phyloP scores from a whole-genome alignment of 176 grass and related monocot genomes.

The Cenchrus fungigraminus region DNA sequence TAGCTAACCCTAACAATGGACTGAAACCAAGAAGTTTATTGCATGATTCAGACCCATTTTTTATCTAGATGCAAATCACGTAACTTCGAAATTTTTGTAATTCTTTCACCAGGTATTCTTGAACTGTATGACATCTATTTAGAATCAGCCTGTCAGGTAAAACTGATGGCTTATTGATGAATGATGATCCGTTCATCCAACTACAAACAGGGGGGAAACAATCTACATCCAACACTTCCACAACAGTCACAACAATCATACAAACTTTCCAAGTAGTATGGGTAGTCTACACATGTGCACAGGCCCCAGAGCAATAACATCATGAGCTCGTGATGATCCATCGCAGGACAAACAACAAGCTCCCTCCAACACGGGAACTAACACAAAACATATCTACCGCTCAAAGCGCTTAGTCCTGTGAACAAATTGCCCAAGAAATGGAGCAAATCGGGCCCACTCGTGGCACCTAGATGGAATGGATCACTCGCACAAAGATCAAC shows the following conservation, averaged over 20 bases:
- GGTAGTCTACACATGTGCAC: not conserved
- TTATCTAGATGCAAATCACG: too few relatives aligned
- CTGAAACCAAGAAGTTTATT: not conserved
- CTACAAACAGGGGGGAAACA: not conserved
- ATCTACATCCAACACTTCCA: not conserved
- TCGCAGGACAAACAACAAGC: not conserved
- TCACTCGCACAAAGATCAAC: not conserved
- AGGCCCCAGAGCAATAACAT: not conserved
- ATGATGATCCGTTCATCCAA: not conserved
- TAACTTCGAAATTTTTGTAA: too few relatives aligned
- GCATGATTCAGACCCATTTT: too few relatives aligned
- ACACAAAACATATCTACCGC: not conserved
- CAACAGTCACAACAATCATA: not conserved
- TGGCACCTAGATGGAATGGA: not conserved
- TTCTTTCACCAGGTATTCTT: too few relatives aligned
- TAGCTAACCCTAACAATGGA: not conserved
- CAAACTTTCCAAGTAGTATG: not conserved
- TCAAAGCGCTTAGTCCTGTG: not conserved
- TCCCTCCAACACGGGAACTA: not conserved
- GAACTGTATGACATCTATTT: too few relatives aligned
- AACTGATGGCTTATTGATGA: too few relatives aligned
- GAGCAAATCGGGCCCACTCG: not conserved
- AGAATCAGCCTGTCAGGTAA: too few relatives aligned
- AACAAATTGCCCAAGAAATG: not conserved
- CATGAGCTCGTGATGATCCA: not conserved